Conservation (phyloP, 2,329 filamentous ascomycete genomes). For the Penicillium oxalicum region DNA sequence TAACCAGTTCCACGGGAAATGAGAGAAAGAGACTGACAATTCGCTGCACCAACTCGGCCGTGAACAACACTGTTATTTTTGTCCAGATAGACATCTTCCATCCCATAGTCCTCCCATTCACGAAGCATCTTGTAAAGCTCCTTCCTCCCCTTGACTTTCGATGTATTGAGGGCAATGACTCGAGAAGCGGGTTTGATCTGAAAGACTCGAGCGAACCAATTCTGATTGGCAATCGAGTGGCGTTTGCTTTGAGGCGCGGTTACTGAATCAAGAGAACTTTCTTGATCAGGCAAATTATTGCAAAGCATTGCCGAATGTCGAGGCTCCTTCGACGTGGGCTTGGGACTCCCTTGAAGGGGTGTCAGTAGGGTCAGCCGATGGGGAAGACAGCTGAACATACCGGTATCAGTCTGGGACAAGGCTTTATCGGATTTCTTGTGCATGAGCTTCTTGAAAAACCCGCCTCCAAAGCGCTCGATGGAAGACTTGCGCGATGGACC, state of each 20-base stretch:
- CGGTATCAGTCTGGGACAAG: slow-evolving; percentile 25
- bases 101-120: slow-evolving; percentile 77
- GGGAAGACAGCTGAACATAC: slow-evolving; percentile 29
- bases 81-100: slow-evolving; percentile 71
- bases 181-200: slow-evolving; percentile 76
- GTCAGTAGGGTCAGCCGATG: slow-evolving; percentile 1
- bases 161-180: slow-evolving; percentile 68
- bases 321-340: slow-evolving; percentile 5
- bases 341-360: slow-evolving; percentile 2
- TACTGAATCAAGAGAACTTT: slow-evolving; percentile 14
- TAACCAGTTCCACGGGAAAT: slow-evolving; percentile 2
- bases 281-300: slow-evolving; percentile 12
- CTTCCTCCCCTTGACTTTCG: slow-evolving; percentile 66
- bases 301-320: slow-evolving; percentile 7
- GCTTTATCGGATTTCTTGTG: slow-evolving; percentile 43
- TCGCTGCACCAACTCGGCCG: slow-evolving; percentile 67
- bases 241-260: slow-evolving; percentile 12
- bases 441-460: slow-evolving; percentile 49
- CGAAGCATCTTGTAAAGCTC: slow-evolving; percentile 69
- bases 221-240: slow-evolving; percentile 48
- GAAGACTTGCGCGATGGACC: slow-evolving; percentile 16
- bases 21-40: slow-evolving; percentile 57
- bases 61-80: slow-evolving; percentile 74
- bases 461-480: slow-evolving; percentile 36
- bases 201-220: slow-evolving; percentile 85